phyloP scores from a whole-genome alignment of 2,329 filamentous ascomycete species.

The Geosmithia putterillii region DNA sequence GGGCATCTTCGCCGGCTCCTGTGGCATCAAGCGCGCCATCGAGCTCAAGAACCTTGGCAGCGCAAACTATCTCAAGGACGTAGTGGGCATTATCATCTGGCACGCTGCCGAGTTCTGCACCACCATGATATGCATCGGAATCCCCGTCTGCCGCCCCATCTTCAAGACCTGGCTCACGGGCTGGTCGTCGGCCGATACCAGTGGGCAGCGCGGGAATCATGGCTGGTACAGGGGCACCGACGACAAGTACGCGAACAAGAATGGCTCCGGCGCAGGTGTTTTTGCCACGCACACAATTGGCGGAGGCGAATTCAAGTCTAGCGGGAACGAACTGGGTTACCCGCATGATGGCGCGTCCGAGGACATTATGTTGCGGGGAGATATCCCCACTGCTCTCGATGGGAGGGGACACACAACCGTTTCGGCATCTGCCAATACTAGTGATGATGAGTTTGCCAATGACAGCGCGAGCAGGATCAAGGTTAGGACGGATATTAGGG shows the following conservation, averaged over 20 bases:
- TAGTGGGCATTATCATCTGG: conserved; percentile 22
- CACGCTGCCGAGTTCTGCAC: conserved; percentile 23
- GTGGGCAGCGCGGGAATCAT: not conserved
- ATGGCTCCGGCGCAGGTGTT: not conserved
- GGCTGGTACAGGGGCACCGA: not conserved
- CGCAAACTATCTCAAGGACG: conserved; percentile 13
- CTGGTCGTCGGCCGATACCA: conserved; percentile 7
- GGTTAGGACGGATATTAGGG: not conserved
- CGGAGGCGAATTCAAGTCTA: no score
- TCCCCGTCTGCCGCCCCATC: conserved; percentile 24
- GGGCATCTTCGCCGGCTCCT: conserved; percentile 21
- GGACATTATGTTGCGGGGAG: no score
- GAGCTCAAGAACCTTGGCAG: conserved; percentile 15
- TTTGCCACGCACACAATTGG: not conserved
- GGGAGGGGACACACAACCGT: not conserved
- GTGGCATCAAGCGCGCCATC: conserved; percentile 14
- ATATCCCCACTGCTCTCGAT: no score
- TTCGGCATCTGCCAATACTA: not conserved
- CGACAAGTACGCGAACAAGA: no score
- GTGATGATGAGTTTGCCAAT: not conserved
- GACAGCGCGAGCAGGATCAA: not conserved
- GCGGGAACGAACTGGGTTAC: no score
- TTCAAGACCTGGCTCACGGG: conserved; percentile 12
- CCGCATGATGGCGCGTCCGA: no score
- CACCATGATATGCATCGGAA: conserved; percentile 25